Evolutionary conservation across 2,329 filamentous ascomycete genomes (phyloP).

Genomic region (Alternaria arborescens): DNA sequence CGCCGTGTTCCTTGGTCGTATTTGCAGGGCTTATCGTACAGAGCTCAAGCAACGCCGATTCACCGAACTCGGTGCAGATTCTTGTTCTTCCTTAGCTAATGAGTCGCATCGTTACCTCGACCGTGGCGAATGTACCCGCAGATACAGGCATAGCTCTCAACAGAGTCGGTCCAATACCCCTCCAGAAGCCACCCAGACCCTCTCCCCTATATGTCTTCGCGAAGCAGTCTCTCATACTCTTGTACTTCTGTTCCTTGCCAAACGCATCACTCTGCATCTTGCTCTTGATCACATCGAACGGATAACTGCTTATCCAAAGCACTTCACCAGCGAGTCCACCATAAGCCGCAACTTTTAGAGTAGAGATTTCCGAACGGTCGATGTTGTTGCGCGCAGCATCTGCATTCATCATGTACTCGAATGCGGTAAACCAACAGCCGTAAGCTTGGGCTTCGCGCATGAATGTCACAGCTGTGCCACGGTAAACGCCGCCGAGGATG

Average conservation of each 20-base stretch:
- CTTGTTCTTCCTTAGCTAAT: constrained; percentile 20
- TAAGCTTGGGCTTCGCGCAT: constrained; percentile 93
- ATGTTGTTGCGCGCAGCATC: constrained; percentile 82
- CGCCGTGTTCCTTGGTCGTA: background rate
- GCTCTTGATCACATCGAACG: constrained; percentile 97
- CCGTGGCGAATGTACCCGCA: constrained; percentile 93
- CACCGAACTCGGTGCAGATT: background rate
- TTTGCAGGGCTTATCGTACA: background rate
- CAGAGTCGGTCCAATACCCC: constrained; percentile 88
- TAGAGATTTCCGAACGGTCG: constrained; percentile 78
- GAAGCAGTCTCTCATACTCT: constrained; percentile 89
- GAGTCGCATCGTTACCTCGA: constrained; percentile 36
- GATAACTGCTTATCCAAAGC: constrained; percentile 92
- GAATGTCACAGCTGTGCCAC: constrained; percentile 85
- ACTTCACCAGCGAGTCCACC: constrained; percentile 93
- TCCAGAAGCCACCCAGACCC: constrained; percentile 89
- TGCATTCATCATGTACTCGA: constrained; percentile 94
- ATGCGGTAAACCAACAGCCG: constrained; percentile 92
- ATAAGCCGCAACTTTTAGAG: constrained; percentile 88
- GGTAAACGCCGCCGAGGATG: constrained; percentile 78
- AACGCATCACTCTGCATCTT: constrained; percentile 99
- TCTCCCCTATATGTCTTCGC: constrained; percentile 79
- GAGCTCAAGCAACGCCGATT: background rate
- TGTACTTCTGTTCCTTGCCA: constrained; percentile 74
- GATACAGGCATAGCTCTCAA: constrained; percentile 96